Evolutionary conservation across 164 flowering plant genomes (phyloP), one percentile per base, ranked within the genome.

Genomic region (Vitis riparia): DNA sequence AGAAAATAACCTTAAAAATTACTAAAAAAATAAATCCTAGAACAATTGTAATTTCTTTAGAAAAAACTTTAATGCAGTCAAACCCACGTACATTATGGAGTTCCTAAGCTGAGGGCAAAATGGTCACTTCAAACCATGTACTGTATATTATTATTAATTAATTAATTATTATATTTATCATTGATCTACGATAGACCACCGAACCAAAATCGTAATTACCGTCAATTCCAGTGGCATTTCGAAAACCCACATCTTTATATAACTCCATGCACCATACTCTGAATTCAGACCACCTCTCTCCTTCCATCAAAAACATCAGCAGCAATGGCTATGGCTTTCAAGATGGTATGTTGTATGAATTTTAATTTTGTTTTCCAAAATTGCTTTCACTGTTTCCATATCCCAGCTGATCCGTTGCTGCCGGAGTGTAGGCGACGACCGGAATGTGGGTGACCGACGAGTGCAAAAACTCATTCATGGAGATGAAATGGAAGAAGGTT

Each of bases 321-420:
- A 74, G 74, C 73, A 58, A 89, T 94, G 98, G 98, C 98, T 15
- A 94, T 94, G 98, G 98, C 97, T 71, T 91, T 89, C 91, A 93
- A 89, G 80, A 93, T 91, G 98, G 98, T 93, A 86, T 23, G 8
- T 51, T 15, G 15, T 70, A 37, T 15, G 15, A 1, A 29, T 55
- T 5, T 47, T 67, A 37, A 16, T 23, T n/a, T 55, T 52, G 10
- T 27, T 55, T 55, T 51, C 29, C 14, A 15, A 14, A 15, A n/a
- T 19, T 51, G 64, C 23, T 27, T 37, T 37, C 44, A 37, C 6
- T 37, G 44, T 37, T 37, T 37, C 44, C 44, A 37, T 3, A 37
- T 37, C 27, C 23, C 16, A 23, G 15, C 23, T 23, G 58, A 60
- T 44, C 12, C 51, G 59, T 12, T 29, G 8, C 17, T 47, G 11